A percentile compares a stretch with the other conserved stretches of the same genome.
Conservation (phyloP, 805 yeast species). For the Jamesozyma hellenica region DNA sequence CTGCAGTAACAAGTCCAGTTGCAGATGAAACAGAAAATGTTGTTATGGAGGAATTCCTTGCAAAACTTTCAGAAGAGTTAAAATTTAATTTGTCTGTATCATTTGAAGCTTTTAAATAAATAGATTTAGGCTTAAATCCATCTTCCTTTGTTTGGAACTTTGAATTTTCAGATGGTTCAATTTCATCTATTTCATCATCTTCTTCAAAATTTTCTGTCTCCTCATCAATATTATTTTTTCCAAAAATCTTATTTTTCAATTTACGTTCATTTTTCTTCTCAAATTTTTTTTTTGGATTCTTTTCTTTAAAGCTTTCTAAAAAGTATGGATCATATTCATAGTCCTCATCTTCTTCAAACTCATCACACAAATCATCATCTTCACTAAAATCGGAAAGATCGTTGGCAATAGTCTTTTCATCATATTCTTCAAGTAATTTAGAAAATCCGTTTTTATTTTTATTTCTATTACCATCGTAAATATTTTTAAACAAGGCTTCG, state of each 20-base stretch:
- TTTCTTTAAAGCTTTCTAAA: neutral
- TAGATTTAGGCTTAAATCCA: no score
- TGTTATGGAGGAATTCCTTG: neutral
- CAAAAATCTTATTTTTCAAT: neutral
- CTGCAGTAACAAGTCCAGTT: neutral
- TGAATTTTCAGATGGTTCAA: no score
- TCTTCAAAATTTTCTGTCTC: neutral
- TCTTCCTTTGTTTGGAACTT: no score
- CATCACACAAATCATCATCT: neutral
- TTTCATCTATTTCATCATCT: neutral
- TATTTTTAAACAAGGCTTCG: slow-evolving; percentile 3
- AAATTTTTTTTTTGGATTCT: neutral
- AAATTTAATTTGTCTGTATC: no score
- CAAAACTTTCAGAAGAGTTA: neutral
- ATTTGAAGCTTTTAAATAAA: no score
- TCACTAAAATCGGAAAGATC: neutral
- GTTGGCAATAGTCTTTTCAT: neutral
- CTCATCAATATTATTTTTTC: slow-evolving; percentile 1
- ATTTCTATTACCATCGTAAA: neutral
- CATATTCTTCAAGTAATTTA: neutral
- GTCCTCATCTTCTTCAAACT: neutral
- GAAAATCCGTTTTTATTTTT: no score
- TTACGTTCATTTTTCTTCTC: neutral
- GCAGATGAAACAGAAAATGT: neutral
- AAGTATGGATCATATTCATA: neutral